A percentile compares a stretch with the other conserved stretches of the same genome.
Conservation (phyloP, 179 eudicot genomes). For the Beta macrorhiza region DNA sequence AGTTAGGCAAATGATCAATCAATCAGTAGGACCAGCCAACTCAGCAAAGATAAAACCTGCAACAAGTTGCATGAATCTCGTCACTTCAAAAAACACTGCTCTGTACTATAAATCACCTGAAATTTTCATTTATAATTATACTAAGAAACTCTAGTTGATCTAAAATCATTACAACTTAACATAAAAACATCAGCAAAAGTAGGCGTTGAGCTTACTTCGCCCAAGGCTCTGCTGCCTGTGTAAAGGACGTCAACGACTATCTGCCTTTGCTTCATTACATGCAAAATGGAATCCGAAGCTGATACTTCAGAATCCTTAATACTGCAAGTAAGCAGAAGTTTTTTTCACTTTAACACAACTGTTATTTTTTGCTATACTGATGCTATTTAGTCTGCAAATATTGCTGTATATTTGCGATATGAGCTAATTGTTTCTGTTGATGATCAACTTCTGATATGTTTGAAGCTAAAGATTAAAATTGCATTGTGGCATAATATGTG, state of each 20-base stretch:
- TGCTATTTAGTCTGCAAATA: not conserved
- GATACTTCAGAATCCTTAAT: slow-evolving; percentile 13
- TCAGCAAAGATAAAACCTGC: slow-evolving; percentile 20
- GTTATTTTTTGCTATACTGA: not conserved
- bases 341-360: not conserved
- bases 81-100: slow-evolving; percentile 7
- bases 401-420: not conserved
- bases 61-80: slow-evolving; percentile 16
- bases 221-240: not conserved
- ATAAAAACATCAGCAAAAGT: not conserved
- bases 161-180: not conserved
- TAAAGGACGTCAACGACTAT: no score
- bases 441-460: not conserved
- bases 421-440: not conserved
- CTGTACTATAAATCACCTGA: not conserved
- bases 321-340: slow-evolving; percentile 15
- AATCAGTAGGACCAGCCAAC: slow-evolving; percentile 24
- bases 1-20: slow-evolving; percentile 19
- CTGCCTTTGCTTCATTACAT: not conserved
- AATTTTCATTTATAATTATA: not conserved
- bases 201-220: not conserved
- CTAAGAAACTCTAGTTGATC: no score
- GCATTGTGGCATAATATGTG: not conserved
- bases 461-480: not conserved
- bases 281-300: slow-evolving; percentile 16